Conservation (phyloP, 768 basidiomycete species). For the Lactarius tabidus region DNA sequence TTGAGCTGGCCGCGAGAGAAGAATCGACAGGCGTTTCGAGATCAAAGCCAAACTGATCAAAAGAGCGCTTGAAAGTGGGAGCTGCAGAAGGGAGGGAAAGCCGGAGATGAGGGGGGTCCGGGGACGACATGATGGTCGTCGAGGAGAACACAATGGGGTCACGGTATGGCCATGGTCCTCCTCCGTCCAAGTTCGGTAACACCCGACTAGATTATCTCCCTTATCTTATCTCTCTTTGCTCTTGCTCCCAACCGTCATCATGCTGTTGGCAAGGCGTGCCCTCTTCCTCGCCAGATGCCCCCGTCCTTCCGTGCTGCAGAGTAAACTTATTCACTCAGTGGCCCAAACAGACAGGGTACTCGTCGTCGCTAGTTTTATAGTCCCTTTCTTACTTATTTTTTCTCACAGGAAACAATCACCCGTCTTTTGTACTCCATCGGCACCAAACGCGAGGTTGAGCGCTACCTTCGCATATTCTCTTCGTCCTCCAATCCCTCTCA, state of each 20-base stretch:
- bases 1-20: conserved; percentile 30
- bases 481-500: conserved; percentile 86
- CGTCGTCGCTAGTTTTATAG: background rate
- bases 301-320: conserved; percentile 36
- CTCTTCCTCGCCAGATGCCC: conserved; percentile 42
- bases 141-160: conserved; percentile 18
- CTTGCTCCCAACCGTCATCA: conserved; percentile 13
- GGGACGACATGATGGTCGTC: conserved; percentile 31
- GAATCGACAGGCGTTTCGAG: conserved; percentile 42
- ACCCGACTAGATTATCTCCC: background rate
- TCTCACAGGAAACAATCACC: conserved; percentile 86
- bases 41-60: conserved; percentile 55
- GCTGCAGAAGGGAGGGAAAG: conserved; percentile 47
- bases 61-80: conserved; percentile 58
- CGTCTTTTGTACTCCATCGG: conserved; percentile 96
- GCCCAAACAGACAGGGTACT: conserved; percentile 71
- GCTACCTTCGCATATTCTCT: conserved; percentile 97
- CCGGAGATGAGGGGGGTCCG: conserved; percentile 48
- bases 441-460: conserved; percentile 94
- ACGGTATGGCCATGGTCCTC: background rate
- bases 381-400: conserved; percentile 4
- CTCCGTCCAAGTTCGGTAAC: conserved; percentile 1
- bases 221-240: background rate
- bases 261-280: conserved; percentile 43
- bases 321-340: conserved; percentile 51